Percentiles rank a stretch among this genome's conserved stretches.
phyloP scores from a whole-genome alignment of 768 basidiomycete species.

The Calocybe cyanea region DNA sequence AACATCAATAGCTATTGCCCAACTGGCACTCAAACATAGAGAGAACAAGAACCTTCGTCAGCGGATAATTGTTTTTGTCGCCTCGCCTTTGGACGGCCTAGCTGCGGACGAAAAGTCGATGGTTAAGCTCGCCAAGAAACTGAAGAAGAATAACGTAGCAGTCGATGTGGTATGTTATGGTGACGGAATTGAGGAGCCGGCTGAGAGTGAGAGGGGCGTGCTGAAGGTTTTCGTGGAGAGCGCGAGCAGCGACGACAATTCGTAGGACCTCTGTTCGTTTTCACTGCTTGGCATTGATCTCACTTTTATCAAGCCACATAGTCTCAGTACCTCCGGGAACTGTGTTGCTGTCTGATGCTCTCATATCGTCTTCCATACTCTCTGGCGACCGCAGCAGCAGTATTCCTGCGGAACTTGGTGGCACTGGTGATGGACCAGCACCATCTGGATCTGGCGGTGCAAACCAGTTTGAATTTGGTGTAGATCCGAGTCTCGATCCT shows the following conservation, averaged over 20 bases:
- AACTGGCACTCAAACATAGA: constrained; percentile 94
- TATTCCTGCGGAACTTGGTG: constrained; percentile 62
- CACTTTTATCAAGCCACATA: constrained; percentile 58
- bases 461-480: constrained; percentile 77
- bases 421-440: constrained; percentile 40
- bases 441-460: constrained; percentile 44
- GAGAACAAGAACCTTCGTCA: constrained; percentile 99
- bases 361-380: constrained; percentile 80
- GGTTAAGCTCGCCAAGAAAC: constrained; percentile 89
- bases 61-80: constrained; percentile 91
- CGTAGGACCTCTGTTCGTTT: constrained; percentile 45
- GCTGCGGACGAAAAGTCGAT: constrained; percentile 75
- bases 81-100: constrained; percentile 74
- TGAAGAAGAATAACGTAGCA: constrained; percentile 99
- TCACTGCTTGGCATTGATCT: background rate
- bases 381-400: constrained; percentile 68
- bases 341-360: constrained; percentile 76
- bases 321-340: constrained; percentile 74
- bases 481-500: constrained; percentile 94
- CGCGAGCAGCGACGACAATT: constrained; percentile 79
- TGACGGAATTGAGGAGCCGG: constrained; percentile 73
- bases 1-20: constrained; percentile 90
- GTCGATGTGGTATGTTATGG: constrained; percentile 91
- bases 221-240: constrained; percentile 82
- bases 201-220: constrained; percentile 58